These are phyloP conservation scores for Didymella segeticola DNA, from an alignment of 2,329 filamentous ascomycete genomes.

Conservation along the genomic window DNA sequence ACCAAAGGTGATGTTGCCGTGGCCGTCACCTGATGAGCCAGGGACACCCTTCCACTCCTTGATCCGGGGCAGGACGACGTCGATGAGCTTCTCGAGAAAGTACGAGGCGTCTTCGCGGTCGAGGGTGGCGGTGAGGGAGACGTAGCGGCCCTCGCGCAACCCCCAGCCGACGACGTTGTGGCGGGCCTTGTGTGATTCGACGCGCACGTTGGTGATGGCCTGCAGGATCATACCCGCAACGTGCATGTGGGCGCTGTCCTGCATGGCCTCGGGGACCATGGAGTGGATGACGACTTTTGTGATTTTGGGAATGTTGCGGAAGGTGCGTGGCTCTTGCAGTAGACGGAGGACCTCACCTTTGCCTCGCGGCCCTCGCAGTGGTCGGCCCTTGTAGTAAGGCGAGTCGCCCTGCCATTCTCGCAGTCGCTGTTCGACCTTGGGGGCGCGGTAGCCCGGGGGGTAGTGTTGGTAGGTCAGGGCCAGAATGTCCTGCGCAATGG, in stretches of 20 bases:
- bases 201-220: constrained; percentile 80
- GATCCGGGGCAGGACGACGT: constrained; percentile 90
- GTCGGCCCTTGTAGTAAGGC: constrained; percentile 92
- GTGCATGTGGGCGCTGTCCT: constrained; percentile 77
- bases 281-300: constrained; percentile 81
- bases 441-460: constrained; percentile 74
- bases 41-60: constrained; percentile 93
- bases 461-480: constrained; percentile 86
- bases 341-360: constrained; percentile 72
- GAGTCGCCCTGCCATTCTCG: constrained; percentile 88
- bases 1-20: constrained; percentile 87
- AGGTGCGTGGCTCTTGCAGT: constrained; percentile 71
- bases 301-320: constrained; percentile 84
- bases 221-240: constrained; percentile 85
- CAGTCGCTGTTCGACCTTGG: constrained; percentile 69
- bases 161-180: constrained; percentile 77
- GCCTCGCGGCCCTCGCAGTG: constrained; percentile 83
- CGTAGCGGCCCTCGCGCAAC: constrained; percentile 72
- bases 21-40: constrained; percentile 79
- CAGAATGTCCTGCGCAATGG: constrained; percentile 85
- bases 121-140: constrained; percentile 79
- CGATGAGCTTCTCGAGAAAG: constrained; percentile 88
- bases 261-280: constrained; percentile 70
- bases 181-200: constrained; percentile 72
- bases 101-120: constrained; percentile 83